Base-by-base conservation (phyloP, 2,329 filamentous ascomycete genomes). In the Hymenoscyphus repandus region DNA sequence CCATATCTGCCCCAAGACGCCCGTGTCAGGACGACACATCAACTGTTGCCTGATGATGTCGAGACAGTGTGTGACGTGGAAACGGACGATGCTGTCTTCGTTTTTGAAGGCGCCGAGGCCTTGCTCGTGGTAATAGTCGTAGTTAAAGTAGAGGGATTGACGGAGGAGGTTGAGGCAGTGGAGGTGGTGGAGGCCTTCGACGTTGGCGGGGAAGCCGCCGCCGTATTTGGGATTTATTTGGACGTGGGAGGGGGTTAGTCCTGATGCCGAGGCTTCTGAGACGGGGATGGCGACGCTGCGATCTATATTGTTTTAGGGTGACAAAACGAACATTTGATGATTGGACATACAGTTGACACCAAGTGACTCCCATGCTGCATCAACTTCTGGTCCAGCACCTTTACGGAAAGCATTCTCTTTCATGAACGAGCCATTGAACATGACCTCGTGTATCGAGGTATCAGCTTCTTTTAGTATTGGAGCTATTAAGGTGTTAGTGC, bases 161-260 rank as follows among this genome's bases (percentile, higher is more conserved):
- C 77, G 73, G 2, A 81, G 62, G 9, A 80, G 69, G 53, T 80
- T 75, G 70, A 80, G 58, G 56, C 77, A 81, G 60, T 79, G 73
- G 12, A 76, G 57, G 54, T 76, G 72, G 58, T 74, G 71, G 6
- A 75, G 58, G 9, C 71, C 73, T 61, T 76, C 71, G 1, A 76
- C 65, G 46, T 76, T 74, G 5, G 69, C 72, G 1, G 71, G 68
- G 54, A 70, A 80, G 1, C 77, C 77, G 33, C 76, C 75, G 0
- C 78, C 78, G 50, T 80, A 74, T 41, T 72, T 69, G 6, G 70
- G 57, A 11, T 67, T 72, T 45, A 80, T 70, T 58, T 75, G 73
- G 32, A 80, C 78, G 50, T 80, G 76, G 49, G 75, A 71, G 11
- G 58, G 55, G 0, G 66, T 61, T 22, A 80, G 62, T 2, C 74